A percentile compares a stretch with the other conserved stretches of the same genome.
phyloP scores from a whole-genome alignment of 2,329 filamentous ascomycete genomes.

The Neopestalotiopsis sp. region DNA sequence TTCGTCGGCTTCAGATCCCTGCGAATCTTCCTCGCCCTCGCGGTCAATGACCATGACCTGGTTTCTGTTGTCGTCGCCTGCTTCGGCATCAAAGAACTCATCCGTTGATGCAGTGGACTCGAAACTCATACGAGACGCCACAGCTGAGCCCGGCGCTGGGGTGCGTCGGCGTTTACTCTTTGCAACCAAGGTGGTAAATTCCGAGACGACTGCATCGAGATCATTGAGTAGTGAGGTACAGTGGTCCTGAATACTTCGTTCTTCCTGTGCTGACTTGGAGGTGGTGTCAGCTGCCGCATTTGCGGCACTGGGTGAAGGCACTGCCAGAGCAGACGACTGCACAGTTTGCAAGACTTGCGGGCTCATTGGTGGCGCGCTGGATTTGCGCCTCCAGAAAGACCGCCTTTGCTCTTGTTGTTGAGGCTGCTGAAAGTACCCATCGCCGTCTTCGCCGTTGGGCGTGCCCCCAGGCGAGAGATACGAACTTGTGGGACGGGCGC shows the following conservation, averaged over 20 bases:
- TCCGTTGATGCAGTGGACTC: constrained; percentile 80
- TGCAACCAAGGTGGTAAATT: constrained; percentile 79
- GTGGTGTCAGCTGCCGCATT: constrained; percentile 34
- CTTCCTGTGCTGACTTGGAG: constrained; percentile 52
- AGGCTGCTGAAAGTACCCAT: constrained; percentile 57
- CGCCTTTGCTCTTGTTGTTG: constrained; percentile 60
- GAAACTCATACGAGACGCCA: constrained; percentile 65
- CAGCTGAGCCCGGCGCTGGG: constrained; percentile 56
- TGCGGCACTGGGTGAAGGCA: constrained; percentile 46
- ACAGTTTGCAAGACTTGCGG: constrained; percentile 47
- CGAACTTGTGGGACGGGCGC: constrained; percentile 40
- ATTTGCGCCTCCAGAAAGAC: constrained; percentile 92
- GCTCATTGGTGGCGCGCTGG: constrained; percentile 58
- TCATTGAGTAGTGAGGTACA: constrained; percentile 84
- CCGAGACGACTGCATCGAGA: constrained; percentile 80
- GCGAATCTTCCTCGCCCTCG: constrained; percentile 71
- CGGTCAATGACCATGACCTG: constrained; percentile 77
- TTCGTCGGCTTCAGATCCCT: constrained; percentile 61
- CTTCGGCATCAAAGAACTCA: constrained; percentile 94
- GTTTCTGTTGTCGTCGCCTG: constrained; percentile 61
- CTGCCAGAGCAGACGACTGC: constrained; percentile 45
- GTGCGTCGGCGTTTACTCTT: constrained; percentile 81
- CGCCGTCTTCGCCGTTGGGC: constrained; percentile 48
- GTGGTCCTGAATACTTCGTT: constrained; percentile 78
- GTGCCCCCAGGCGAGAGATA: constrained; percentile 44